Evolutionary conservation across 306 rosid species (phyloP).

Genomic region (Trifolium dubium): DNA sequence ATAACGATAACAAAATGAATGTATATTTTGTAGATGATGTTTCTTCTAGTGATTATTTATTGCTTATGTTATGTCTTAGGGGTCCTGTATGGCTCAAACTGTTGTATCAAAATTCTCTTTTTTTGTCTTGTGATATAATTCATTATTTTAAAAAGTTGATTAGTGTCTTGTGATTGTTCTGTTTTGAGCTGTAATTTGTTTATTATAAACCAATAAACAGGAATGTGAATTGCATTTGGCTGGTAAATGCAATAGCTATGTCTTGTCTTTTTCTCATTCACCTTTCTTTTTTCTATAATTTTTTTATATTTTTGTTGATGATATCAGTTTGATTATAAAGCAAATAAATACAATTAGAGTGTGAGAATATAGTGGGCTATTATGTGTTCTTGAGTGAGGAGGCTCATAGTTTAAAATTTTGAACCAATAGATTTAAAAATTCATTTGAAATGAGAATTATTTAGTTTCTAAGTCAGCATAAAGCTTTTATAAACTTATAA

Average conservation of each 20-base stretch:
- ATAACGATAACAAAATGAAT: slow-evolving; percentile 23
- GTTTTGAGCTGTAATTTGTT: slow-evolving; percentile 17
- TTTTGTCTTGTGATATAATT: slow-evolving; percentile 26
- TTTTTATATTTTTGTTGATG: no score
- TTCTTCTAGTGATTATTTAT: slow-evolving; percentile 24
- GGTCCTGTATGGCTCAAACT: neutral
- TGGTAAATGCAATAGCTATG: neutral
- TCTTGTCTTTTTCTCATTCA: no score
- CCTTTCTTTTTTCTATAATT: neutral
- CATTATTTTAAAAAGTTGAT: slow-evolving; percentile 10
- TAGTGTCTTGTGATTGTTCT: neutral
- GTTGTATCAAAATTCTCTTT: slow-evolving; percentile 16
- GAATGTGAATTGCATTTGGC: neutral
- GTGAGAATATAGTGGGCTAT: no score
- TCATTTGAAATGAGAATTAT: neutral
- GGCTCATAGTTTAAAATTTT: no score
- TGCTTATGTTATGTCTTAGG: slow-evolving; percentile 33
- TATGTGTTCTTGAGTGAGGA: no score
- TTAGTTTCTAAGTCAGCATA: neutral
- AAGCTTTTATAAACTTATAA: no score
- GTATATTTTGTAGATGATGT: slow-evolving; percentile 46
- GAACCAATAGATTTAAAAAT: no score
- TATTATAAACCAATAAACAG: neutral
- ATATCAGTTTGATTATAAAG: neutral
- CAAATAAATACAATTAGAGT: no score